Evolutionary conservation across 805 yeast genomes (phyloP), one percentile per base, ranked within the genome.

Genomic region (Candida xyloterini): DNA sequence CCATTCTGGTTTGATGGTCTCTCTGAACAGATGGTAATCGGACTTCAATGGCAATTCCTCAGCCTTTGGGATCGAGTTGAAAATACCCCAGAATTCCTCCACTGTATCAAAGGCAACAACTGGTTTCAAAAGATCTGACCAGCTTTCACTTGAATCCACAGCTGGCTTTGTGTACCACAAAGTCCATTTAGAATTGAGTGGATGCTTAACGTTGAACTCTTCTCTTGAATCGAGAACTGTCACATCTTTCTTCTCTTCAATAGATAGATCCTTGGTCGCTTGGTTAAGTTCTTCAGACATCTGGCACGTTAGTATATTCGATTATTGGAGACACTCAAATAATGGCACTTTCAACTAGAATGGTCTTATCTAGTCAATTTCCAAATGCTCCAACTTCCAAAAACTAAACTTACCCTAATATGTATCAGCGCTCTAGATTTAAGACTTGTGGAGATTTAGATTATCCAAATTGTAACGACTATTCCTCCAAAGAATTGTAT

Each of bases 31-130:
- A 64, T 93, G 95, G 70, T 91, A 91, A 68, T 93, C 98, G 10
- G 96, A 85, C 66, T 82, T 86, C 57, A 83, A 60, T 54, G 98
- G 98, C 61, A 93, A 75, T 61, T 89, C 96, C 48, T 79, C 78
- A 36, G 95, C 96, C 55, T 79, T 80, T 52, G 98, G 98, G 55
- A 93, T 82, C 30, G 95, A 84, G 67, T 93, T 90, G 73, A 79
- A 85, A 51, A 91, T 84, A 18, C 98, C 99, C 99, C 99, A 93
- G 71, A 93, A 93, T 66, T 91, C 97, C 71, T 93, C 99, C 37
- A 93, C 98, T n/a, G 96, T 80, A 40, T 81, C 76, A 56, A 93
- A 88, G 16, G 95, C 79, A 53, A 89, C 91, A 36, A 93, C 95
- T 42, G 96, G 95, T 70, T 89, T 89, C 59, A 93, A 75, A 51